Conservation (phyloP, 139 green algal genomes). For the Chloropicon primus region DNA sequence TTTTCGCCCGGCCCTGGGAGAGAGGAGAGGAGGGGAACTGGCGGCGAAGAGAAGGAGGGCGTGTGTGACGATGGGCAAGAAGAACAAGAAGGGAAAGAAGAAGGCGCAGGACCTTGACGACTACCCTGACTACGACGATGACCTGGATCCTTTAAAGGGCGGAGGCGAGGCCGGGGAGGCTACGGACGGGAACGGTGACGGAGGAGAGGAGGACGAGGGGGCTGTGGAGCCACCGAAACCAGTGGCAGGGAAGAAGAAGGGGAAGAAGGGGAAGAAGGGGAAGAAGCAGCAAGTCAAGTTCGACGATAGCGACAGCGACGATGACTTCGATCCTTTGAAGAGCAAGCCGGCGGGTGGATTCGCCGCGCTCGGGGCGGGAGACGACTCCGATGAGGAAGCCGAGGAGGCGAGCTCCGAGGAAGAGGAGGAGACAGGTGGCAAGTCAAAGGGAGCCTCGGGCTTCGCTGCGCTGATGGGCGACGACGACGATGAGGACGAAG, state of each 20-base stretch:
- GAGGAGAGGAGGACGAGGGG: constrained; percentile 11
- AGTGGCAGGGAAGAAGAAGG: constrained; percentile 41
- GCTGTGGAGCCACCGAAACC: not conserved
- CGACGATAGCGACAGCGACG: constrained; percentile 9
- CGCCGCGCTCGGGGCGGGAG: constrained; percentile 6
- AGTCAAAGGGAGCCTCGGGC: not conserved
- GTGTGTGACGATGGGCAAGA: not conserved
- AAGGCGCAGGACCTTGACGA: constrained; percentile 23
- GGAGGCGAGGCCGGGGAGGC: not conserved
- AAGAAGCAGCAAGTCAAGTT: not conserved
- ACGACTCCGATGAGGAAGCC: constrained; percentile 8
- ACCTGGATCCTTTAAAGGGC: constrained; percentile 5
- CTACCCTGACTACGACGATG: constrained; percentile 13
- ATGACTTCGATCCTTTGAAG: constrained; percentile 10
- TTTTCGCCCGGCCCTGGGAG: too few species aligned
- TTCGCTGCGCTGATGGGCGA: constrained; percentile 12
- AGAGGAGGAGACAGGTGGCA: constrained; percentile 8
- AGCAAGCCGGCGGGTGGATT: constrained; percentile 4
- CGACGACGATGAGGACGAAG: constrained; percentile 38
- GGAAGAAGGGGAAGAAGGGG: constrained; percentile 20
- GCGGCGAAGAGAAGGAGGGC: too few species aligned
- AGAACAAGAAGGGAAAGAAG: constrained; percentile 16
- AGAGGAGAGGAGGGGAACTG: too few species aligned
- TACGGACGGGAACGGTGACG: not conserved
- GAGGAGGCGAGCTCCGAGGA: not conserved